These are phyloP conservation scores for Mycosphaerella arachidis DNA, from an alignment of 2,329 filamentous ascomycete species.

Conservation along the genomic window DNA sequence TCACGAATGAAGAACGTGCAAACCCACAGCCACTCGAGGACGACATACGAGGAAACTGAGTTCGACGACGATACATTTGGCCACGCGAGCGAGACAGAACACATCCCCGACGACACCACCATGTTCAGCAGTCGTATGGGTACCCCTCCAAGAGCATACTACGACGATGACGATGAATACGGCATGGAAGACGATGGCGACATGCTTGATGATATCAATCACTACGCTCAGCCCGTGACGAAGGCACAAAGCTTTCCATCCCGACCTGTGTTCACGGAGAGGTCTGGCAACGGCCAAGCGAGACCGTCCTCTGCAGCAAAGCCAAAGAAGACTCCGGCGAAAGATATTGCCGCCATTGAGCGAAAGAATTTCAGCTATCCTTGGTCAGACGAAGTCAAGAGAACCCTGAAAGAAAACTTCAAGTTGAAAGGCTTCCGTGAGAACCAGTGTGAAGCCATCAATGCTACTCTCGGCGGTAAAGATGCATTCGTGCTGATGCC, in stretches of 20 bases:
- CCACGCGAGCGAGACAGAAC: conserved; percentile 25
- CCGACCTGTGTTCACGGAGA: conserved; percentile 33
- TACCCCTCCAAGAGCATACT: conserved; percentile 29
- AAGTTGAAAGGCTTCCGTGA: conserved; percentile 79
- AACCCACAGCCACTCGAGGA: too few species aligned
- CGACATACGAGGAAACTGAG: not conserved
- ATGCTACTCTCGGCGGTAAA: conserved; percentile 79
- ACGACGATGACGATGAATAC: conserved; percentile 32
- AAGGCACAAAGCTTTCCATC: not conserved
- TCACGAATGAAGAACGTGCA: not conserved
- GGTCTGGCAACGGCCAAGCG: conserved; percentile 19
- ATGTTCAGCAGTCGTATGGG: conserved; percentile 37
- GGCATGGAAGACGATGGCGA: conserved; percentile 35
- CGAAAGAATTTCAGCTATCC: conserved; percentile 42
- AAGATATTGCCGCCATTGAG: conserved; percentile 24
- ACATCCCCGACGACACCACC: conserved; percentile 24
- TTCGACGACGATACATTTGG: conserved; percentile 22
- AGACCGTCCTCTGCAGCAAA: conserved; percentile 28
- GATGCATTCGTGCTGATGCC: conserved; percentile 97
- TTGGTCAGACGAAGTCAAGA: conserved; percentile 84
- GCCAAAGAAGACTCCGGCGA: conserved; percentile 21
- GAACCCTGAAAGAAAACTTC: conserved; percentile 76
- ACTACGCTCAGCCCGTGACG: conserved; percentile 4
- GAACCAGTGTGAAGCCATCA: conserved; percentile 93
- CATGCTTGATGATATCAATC: conserved; percentile 30